These are phyloP conservation scores for Petunia hybrid DNA, from an alignment of 305 asterid species.

Conservation along the genomic window DNA sequence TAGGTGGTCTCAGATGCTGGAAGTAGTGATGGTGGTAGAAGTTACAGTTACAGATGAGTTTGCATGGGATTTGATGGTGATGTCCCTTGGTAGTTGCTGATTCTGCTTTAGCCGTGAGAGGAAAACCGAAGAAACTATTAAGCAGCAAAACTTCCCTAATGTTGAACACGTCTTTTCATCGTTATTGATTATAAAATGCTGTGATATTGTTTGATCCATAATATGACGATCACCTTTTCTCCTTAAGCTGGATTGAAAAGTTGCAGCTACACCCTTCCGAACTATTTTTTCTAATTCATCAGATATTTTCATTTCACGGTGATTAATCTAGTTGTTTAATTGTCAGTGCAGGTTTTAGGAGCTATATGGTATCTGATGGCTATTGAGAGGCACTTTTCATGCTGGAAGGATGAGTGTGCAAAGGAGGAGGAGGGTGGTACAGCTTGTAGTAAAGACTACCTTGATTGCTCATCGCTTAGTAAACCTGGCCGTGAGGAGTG, in stretches of 20 bases:
- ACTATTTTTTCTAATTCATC: neutral
- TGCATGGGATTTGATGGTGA: constrained; percentile 11
- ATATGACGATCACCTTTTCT: neutral
- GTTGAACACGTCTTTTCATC: constrained; percentile 7
- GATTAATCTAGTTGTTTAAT: constrained; percentile 14
- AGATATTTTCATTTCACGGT: constrained; percentile 10
- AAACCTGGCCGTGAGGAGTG: constrained; percentile 44
- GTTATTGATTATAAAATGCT: neutral
- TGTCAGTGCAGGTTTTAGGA: constrained; percentile 71
- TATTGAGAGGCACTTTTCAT: constrained; percentile 68
- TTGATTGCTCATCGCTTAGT: constrained; percentile 55
- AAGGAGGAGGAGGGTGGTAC: constrained; percentile 36
- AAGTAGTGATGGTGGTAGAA: constrained; percentile 2
- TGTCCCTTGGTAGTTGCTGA: neutral
- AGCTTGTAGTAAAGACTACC: constrained; percentile 47
- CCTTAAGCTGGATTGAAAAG: neutral
- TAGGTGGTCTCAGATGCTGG: constrained; percentile 19
- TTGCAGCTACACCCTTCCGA: neutral
- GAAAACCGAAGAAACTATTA: neutral
- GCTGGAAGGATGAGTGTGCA: constrained; percentile 69
- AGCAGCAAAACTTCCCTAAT: neutral
- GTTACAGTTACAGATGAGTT: neutral
- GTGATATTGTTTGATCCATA: constrained; percentile 10
- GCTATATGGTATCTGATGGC: constrained; percentile 87
- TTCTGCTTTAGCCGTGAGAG: constrained; percentile 2